Percentiles rank a stretch among this genome's conserved stretches.
These are phyloP conservation scores for Kodamaea kaohsiungensis DNA, from an alignment of 805 yeast genomes.

Conservation along the genomic window DNA sequence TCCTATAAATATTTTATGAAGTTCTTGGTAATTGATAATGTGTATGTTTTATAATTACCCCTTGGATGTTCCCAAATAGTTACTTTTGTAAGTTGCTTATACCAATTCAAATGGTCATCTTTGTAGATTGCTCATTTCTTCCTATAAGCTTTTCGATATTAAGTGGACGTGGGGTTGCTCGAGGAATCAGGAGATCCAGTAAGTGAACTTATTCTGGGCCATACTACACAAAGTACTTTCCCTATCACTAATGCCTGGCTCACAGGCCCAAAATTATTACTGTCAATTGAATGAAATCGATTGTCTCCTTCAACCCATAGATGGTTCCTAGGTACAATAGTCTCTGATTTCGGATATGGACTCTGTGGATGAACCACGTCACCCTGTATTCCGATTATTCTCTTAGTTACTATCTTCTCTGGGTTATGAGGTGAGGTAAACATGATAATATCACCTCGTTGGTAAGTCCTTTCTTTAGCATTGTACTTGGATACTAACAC, in stretches of 20 bases:
- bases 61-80: no score
- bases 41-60: no score
- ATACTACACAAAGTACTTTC: constrained; percentile 64
- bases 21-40: no score
- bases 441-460: constrained; percentile 71
- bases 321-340: constrained; percentile 74
- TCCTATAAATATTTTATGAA: no score
- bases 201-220: constrained; percentile 48
- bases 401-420: constrained; percentile 69
- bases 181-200: neutral
- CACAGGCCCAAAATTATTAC: constrained; percentile 86
- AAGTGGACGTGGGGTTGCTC: neutral
- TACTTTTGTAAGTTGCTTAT: no score
- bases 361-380: constrained; percentile 62
- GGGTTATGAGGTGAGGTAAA: constrained; percentile 84
- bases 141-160: no score
- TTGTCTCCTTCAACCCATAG: constrained; percentile 97
- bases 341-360: constrained; percentile 62
- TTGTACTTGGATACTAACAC: constrained; percentile 71
- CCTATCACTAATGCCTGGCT: constrained; percentile 81
- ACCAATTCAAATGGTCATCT: no score
- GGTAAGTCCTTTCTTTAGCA: constrained; percentile 43
- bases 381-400: constrained; percentile 76
- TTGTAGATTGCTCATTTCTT: no score
- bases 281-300: constrained; percentile 72